Conservation (phyloP, 345 rosid genomes). For the Gossypium stocksii region DNA sequence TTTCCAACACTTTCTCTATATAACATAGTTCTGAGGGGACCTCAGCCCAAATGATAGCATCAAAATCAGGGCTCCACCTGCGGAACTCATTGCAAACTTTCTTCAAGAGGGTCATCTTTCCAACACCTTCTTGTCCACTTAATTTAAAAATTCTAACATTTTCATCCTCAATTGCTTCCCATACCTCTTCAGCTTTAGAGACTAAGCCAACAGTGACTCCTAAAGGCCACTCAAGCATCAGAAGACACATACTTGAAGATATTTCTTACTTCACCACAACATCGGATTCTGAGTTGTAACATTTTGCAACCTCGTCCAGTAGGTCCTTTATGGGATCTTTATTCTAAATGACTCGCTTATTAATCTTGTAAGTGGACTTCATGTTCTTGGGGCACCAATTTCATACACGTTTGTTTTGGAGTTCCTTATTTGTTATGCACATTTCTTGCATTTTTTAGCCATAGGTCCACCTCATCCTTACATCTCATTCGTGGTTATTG, state of each 20-base stretch:
- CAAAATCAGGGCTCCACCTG: not conserved
- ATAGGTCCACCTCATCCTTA: not conserved
- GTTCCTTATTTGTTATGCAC: not conserved
- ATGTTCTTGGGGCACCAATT: not conserved
- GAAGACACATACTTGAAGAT: not conserved
- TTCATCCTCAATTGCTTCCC: not conserved
- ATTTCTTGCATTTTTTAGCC: not conserved
- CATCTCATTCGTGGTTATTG: not conserved
- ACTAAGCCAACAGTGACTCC: not conserved
- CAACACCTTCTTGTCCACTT: slow-evolving; percentile 3
- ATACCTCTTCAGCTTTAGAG: not conserved
- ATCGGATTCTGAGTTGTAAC: not conserved
- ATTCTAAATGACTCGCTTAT: not conserved
- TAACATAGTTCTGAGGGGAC: not conserved
- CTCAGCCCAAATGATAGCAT: slow-evolving; percentile 7
- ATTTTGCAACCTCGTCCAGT: not conserved
- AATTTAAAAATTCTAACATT: not conserved
- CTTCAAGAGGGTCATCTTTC: slow-evolving; percentile 4
- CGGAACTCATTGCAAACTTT: slow-evolving; percentile 11
- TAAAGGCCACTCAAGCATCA: not conserved
- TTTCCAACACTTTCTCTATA: not conserved
- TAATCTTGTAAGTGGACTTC: not conserved
- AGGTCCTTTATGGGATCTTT: not conserved
- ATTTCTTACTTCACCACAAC: not conserved
- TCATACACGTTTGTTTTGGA: not conserved